Base-by-base conservation (phyloP, 768 basidiomycete genomes). In the Hydnomerulius pinastri region DNA sequence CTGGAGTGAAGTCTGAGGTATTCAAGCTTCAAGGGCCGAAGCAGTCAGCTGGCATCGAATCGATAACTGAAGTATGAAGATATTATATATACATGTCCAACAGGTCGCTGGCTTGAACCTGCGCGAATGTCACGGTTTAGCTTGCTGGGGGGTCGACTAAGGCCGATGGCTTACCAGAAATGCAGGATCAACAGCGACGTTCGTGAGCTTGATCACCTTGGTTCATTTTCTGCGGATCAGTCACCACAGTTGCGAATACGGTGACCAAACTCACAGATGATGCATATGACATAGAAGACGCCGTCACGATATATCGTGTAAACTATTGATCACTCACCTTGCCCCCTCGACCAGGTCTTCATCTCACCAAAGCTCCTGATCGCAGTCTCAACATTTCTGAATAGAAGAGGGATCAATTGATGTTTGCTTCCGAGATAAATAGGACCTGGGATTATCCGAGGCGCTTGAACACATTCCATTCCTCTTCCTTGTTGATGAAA, bases 211-310 rank as follows among this genome's bases (percentile, higher is more conserved):
- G 50, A 63, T 39, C n/a, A 50, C 60, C n/a, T n/a, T n/a, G n/a
- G n/a, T n/a, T n/a, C n/a, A n/a, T 61, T 20, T 27, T 10, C 4
- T 12, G 8, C 7, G 38, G 6, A 30, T 51, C 4, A 62, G 38
- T 5, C 13, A 5, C 12, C 1, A n/a, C 4, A 11, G 12, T 2
- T 28, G 17, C 3, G 11, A 4, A 4, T 1, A 10, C 8, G 13
- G 12, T 11, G 1, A 29, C 10, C 23, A 4, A 3, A 28, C 58
- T 43, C 30, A 61, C 60, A 20, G 18, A 52, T 47, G 17, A 63
- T 56, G 24, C 61, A 60, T 25, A n/a, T 1, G 13, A 61, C 42
- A 13, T 61, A 60, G 33, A 61, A 24, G 41, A 63, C 47, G 24
- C 48, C 27, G 20, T 60, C 61, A 17, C 50, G 45, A 40, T 63